Evolutionary conservation across 2,329 filamentous ascomycete genomes (phyloP).

Genomic region (Nannizziopsis barbatae): DNA sequence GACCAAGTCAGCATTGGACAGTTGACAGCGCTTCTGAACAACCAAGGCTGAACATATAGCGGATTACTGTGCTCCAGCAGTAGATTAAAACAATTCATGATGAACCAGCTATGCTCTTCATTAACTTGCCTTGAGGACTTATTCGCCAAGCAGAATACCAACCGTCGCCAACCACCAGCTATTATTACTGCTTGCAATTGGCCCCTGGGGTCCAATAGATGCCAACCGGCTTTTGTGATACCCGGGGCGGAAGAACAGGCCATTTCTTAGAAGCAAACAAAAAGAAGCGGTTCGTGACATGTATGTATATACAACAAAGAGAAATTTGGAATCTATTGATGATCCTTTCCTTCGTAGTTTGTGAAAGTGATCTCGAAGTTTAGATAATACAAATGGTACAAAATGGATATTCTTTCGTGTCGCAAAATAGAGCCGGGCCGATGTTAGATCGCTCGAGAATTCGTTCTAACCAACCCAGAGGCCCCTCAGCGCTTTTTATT

Average conservation of each 20-base stretch:
- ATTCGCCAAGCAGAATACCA: too few relatives aligned
- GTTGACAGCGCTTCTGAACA: slow-evolving; percentile 27
- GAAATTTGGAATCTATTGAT: slow-evolving; percentile 33
- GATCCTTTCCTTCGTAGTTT: slow-evolving; percentile 2
- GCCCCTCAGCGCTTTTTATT: background rate
- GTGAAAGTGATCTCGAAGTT: slow-evolving; percentile 25
- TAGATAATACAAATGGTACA: slow-evolving; percentile 31
- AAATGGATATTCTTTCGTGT: slow-evolving; percentile 17
- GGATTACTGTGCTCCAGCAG: too few relatives aligned
- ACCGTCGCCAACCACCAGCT: too few relatives aligned
- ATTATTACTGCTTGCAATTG: too few relatives aligned
- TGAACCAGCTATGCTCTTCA: too few relatives aligned
- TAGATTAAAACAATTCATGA: too few relatives aligned
- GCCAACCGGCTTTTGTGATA: too few relatives aligned
- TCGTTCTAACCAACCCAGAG: background rate
- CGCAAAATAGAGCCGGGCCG: background rate
- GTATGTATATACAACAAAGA: slow-evolving; percentile 12
- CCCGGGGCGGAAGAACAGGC: too few relatives aligned
- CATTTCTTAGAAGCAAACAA: too few relatives aligned
- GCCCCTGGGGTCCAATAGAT: too few relatives aligned
- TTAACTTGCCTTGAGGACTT: too few relatives aligned
- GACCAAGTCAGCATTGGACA: slow-evolving; percentile 24
- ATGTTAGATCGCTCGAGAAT: background rate
- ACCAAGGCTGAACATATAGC: slow-evolving; percentile 17
- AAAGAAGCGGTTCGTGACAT: background rate